phyloP scores from a whole-genome alignment of 768 basidiomycete genomes.

The Russula dissimulans region DNA sequence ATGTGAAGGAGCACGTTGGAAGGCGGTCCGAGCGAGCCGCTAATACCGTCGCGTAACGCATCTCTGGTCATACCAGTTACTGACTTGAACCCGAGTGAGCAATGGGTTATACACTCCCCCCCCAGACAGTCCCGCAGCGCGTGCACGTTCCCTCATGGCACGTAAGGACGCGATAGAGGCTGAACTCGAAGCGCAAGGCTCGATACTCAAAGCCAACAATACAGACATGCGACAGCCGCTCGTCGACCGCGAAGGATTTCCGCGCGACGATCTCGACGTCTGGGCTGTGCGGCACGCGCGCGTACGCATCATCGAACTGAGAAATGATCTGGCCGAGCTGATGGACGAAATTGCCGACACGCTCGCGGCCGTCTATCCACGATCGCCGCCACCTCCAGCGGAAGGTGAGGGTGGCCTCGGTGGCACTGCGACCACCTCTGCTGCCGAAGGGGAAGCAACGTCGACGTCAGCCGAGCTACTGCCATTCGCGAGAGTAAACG shows the following conservation, averaged over 20 bases:
- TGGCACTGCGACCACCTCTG: not conserved
- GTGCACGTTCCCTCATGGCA: slow-evolving; percentile 54
- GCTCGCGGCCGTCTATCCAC: slow-evolving; percentile 62
- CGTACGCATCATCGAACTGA: slow-evolving; percentile 66
- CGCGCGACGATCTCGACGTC: slow-evolving; percentile 77
- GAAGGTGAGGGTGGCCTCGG: slow-evolving; percentile 4
- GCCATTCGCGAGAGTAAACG: slow-evolving; percentile 78
- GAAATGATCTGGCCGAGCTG: slow-evolving; percentile 64
- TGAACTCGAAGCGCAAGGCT: slow-evolving; percentile 53
- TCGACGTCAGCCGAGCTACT: slow-evolving; percentile 13
- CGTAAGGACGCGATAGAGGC: slow-evolving; percentile 66
- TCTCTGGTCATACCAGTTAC: too few relatives aligned
- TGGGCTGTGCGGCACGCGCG: slow-evolving; percentile 70
- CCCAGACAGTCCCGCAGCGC: slow-evolving; percentile 34
- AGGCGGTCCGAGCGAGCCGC: too few relatives aligned
- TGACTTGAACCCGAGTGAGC: not conserved
- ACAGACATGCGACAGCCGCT: slow-evolving; percentile 64
- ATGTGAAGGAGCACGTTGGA: too few relatives aligned
- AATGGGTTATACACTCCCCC: slow-evolving; percentile 19
- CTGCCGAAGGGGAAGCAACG: not conserved
- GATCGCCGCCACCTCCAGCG: slow-evolving; percentile 20
- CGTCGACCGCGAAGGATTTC: slow-evolving; percentile 83
- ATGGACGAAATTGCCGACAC: slow-evolving; percentile 60
- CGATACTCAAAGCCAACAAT: slow-evolving; percentile 54
- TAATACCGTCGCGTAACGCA: too few relatives aligned